phyloP scores from a whole-genome alignment of 805 yeast genomes.

The Candida boleticola region DNA sequence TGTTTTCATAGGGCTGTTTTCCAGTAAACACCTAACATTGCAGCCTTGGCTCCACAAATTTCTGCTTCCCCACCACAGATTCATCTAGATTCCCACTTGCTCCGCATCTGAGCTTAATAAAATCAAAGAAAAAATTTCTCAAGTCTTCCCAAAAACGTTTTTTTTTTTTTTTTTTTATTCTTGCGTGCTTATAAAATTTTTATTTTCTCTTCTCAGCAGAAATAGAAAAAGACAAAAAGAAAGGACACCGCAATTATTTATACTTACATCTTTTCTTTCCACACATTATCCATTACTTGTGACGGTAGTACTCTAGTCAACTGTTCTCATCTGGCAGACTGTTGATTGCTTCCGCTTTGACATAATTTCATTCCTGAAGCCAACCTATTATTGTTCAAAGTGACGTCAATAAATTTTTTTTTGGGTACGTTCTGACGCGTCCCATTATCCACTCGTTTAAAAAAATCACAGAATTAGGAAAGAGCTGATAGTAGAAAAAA shows the following conservation, averaged over 20 bases:
- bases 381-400: neutral
- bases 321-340: too few relatives aligned
- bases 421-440: slow-evolving; percentile 4
- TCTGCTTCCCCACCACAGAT: too few relatives aligned
- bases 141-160: neutral
- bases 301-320: neutral
- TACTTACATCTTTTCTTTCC: neutral
- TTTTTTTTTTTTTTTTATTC: too few relatives aligned
- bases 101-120: too few relatives aligned
- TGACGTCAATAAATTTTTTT: neutral
- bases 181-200: neutral
- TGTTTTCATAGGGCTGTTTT: too few relatives aligned
- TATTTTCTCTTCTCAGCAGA: neutral
- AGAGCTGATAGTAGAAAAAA: too few relatives aligned
- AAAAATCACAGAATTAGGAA: too few relatives aligned
- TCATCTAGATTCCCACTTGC: too few relatives aligned
- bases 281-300: neutral
- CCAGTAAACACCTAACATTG: too few relatives aligned
- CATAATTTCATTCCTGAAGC: too few relatives aligned
- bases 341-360: too few relatives aligned
- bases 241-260: neutral
- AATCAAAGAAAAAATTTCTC: neutral
- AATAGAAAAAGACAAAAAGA: neutral
- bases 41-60: too few relatives aligned
- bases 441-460: neutral